Percentiles rank a stretch among this genome's conserved stretches.
phyloP scores from a whole-genome alignment of 78 protist species.

The Speleostelium caveatum region DNA sequence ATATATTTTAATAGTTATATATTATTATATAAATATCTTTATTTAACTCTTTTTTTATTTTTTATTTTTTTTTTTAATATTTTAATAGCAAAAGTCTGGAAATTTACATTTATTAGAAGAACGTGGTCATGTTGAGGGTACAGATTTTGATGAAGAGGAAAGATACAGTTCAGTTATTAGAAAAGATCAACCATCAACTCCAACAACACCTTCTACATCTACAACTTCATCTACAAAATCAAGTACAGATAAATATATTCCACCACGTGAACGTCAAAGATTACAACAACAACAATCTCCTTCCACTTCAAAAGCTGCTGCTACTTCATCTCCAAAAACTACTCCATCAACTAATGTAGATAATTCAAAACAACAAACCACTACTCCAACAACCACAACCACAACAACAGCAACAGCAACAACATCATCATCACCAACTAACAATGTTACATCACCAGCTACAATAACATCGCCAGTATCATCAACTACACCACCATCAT shows the following conservation, averaged over 20 bases:
- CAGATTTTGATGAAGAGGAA: slow-evolving; percentile 85
- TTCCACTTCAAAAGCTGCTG: neutral
- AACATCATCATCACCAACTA: slow-evolving; percentile 12
- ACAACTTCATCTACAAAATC: neutral
- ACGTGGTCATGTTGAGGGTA: slow-evolving; percentile 61
- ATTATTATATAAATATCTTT: neutral
- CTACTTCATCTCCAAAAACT: neutral
- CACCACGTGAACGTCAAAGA: slow-evolving; percentile 8
- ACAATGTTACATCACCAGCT: neutral
- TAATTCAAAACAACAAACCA: neutral
- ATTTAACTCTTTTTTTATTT: neutral
- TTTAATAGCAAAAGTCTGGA: slow-evolving; percentile 40
- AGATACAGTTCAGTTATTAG: slow-evolving; percentile 83
- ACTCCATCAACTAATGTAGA: slow-evolving; percentile 14
- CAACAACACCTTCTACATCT: neutral
- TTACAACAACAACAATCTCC: slow-evolving; percentile 1
- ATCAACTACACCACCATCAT: neutral
- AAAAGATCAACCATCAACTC: neutral
- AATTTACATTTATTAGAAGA: slow-evolving; percentile 83
- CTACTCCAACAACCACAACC: neutral
- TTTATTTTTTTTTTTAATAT: neutral
- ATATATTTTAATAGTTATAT: neutral
- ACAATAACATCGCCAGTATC: neutral
- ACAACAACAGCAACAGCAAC: slow-evolving; percentile 13
- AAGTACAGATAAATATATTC: slow-evolving; percentile 15